These are phyloP conservation scores for Postia placenta DNA, from an alignment of 768 basidiomycete species.

Conservation along the genomic window DNA sequence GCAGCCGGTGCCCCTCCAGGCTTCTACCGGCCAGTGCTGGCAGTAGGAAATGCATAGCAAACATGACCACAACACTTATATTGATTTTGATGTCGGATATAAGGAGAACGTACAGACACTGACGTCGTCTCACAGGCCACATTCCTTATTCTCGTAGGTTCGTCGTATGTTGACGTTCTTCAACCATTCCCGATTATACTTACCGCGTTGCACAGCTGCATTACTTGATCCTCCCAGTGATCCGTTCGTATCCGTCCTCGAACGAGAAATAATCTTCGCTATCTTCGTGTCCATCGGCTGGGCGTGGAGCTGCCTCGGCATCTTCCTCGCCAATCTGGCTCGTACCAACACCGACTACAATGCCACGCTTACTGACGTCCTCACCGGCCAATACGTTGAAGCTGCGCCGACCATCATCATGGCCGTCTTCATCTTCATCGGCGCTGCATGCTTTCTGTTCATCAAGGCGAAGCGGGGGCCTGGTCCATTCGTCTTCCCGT, in stretches of 20 bases:
- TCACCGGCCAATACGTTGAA: conserved; percentile 55
- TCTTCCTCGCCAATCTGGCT: conserved; percentile 54
- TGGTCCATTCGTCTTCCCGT: conserved; percentile 54
- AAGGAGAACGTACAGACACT: no score
- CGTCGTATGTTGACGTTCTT: background rate
- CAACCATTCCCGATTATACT: background rate
- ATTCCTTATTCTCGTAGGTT: conserved; percentile 61
- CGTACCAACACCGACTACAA: conserved; percentile 36
- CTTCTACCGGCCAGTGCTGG: no score
- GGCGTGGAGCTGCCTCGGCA: conserved; percentile 70
- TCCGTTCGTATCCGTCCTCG: conserved; percentile 61
- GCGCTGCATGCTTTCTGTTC: conserved; percentile 50
- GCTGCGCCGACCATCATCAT: conserved; percentile 50
- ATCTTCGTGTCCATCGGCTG: conserved; percentile 43
- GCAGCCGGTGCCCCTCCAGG: no score
- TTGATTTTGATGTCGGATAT: no score
- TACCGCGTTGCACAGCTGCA: conserved; percentile 35
- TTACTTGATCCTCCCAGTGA: conserved; percentile 65
- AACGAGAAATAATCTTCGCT: conserved; percentile 55
- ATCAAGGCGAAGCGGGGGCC: conserved; percentile 55
- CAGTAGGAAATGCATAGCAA: no score
- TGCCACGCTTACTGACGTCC: conserved; percentile 32
- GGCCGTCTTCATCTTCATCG: conserved; percentile 58
- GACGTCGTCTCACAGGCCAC: conserved; percentile 40
- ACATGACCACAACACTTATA: no score